Conservation (phyloP, 1,284 basidiomycete genomes). For the Ganoderma sp. region DNA sequence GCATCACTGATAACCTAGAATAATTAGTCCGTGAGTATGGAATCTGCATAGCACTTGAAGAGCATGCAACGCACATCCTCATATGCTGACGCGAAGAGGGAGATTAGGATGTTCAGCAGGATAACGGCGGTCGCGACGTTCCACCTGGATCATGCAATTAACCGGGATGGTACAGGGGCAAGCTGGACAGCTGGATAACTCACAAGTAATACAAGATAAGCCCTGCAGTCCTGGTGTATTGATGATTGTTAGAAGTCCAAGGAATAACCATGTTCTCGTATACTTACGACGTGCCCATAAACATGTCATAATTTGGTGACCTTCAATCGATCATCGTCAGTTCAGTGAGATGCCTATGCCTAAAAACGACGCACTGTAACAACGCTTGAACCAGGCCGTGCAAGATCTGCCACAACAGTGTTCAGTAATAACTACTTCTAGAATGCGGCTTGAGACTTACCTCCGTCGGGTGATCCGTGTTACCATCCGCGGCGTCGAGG, state of each 20-base stretch:
- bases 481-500: slow-evolving; percentile 89
- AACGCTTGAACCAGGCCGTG: slow-evolving; percentile 84
- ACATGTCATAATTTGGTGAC: slow-evolving; percentile 81
- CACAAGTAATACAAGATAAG: slow-evolving; percentile 84
- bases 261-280: background rate
- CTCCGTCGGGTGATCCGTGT: slow-evolving; percentile 56
- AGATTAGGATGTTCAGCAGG: slow-evolving; percentile 93
- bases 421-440: background rate
- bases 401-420: slow-evolving; percentile 54
- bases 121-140: slow-evolving; percentile 87
- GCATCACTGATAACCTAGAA: slow-evolving; percentile 64
- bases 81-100: slow-evolving; percentile 91
- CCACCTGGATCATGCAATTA: slow-evolving; percentile 60
- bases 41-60: background rate
- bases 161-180: background rate
- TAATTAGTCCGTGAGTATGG: background rate
- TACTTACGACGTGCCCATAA: slow-evolving; percentile 52
- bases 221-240: slow-evolving; percentile 60
- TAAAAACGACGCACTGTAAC: slow-evolving; percentile 61
- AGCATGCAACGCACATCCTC: slow-evolving; percentile 67
- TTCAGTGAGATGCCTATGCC: background rate
- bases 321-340: slow-evolving; percentile 44
- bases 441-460: slow-evolving; percentile 41
- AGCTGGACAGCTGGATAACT: slow-evolving; percentile 41
- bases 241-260: background rate